Base-by-base conservation (phyloP, 495 filamentous ascomycete species). In the Lophiotrema nucula region DNA sequence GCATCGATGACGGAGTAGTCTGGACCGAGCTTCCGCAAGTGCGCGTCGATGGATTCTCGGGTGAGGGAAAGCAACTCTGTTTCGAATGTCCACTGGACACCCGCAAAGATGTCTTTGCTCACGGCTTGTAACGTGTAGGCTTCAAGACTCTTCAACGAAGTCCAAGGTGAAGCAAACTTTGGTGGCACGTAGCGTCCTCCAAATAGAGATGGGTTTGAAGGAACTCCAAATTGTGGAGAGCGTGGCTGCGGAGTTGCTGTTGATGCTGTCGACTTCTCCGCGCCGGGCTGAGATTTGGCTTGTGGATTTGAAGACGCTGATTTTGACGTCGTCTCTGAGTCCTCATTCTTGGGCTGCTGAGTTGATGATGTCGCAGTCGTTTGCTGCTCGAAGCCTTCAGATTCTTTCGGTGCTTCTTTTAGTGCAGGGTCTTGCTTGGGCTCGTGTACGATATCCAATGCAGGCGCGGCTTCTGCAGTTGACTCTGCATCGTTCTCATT, bases 1-100 rank as follows among this genome's bases (percentile, higher is more conserved):
- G 39, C 33, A 19, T 65, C 47, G 8, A 65, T 47, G 16, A 65
- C 47, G 15, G 56, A 56, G 23, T 61, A 56, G 19, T 37, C 21
- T 15, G 46, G 1, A 11, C 41, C 41, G 15, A 53, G 35, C 4
- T 24, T 44, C 15, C 38, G 37, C 19, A 65, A 1, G 24, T 54
- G 62, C 4, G 47, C 35, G 21, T 44, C 12, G 26, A 65, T 52
- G 18, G n/a, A 25, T 3, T 26, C n/a, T 3, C 31, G 19, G 4
- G 18, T 18, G 12, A 65, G 57, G 6, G 56, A 55, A 5, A 65
- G 38, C 1, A 16, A 23, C 4, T 52, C 18, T 4, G 56, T 53
- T 18, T 38, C 45, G 26, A 43, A 44, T 1, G 52, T 44, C 51
- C 51, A 60, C 38, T 53, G 41, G 19, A 61, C 28, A 12, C 15